phyloP scores from a whole-genome alignment of 306 rosid genomes.

The Vigna angularis region DNA sequence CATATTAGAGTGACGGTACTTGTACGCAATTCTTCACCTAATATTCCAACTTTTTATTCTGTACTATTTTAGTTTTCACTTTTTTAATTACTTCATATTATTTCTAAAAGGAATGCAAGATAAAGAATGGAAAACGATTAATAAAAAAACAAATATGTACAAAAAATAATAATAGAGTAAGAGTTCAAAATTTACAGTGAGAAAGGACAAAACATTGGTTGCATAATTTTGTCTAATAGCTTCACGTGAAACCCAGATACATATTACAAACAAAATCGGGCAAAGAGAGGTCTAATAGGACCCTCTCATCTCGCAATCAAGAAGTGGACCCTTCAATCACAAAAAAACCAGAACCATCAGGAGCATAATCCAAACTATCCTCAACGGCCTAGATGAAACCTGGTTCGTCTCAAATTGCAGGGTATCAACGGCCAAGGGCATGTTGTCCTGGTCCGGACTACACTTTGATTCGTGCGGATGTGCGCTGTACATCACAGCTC shows the following conservation, averaged over 20 bases:
- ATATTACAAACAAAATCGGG: neutral
- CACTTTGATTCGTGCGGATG: constrained; percentile 70
- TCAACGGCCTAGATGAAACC: constrained; percentile 40
- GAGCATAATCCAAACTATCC: constrained; percentile 29
- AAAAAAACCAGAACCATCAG: constrained; percentile 31
- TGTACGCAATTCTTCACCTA: no score
- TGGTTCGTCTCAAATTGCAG: constrained; percentile 56
- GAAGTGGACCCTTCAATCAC: constrained; percentile 34
- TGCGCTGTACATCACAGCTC: constrained; percentile 80
- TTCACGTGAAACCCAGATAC: constrained; percentile 58
- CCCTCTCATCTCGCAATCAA: neutral
- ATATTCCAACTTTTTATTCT: no score
- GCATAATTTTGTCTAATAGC: constrained; percentile 60
- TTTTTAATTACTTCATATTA: neutral
- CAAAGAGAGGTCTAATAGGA: neutral
- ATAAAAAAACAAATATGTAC: neutral
- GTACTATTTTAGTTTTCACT: neutral
- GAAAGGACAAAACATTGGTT: neutral
- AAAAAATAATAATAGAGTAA: neutral
- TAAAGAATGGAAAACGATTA: neutral
- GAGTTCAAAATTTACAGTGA: constrained; percentile 4
- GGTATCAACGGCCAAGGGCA: constrained; percentile 89
- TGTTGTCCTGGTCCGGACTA: constrained; percentile 88
- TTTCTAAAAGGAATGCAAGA: neutral
- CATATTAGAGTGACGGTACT: neutral